Evolutionary conservation across 2,329 filamentous ascomycete genomes (phyloP).

Genomic region (Scortechinia acanthostroma): DNA sequence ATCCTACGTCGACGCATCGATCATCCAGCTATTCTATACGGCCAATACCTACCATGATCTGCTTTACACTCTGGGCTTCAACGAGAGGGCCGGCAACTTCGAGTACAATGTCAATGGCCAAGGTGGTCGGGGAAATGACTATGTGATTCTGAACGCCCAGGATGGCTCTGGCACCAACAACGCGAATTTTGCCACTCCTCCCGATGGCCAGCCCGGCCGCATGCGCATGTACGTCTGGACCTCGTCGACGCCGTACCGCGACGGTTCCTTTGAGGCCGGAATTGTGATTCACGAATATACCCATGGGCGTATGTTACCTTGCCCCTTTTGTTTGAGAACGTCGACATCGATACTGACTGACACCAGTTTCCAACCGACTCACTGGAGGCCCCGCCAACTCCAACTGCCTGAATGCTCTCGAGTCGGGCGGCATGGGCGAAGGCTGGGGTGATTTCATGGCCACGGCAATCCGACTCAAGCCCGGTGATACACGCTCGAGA

Average conservation of each 20-base stretch:
- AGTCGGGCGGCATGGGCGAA: slow-evolving; percentile 39
- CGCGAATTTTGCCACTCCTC: slow-evolving; percentile 46
- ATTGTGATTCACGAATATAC: slow-evolving; percentile 35
- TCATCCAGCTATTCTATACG: slow-evolving; percentile 54
- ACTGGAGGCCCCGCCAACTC: slow-evolving; percentile 48
- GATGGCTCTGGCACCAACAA: slow-evolving; percentile 47
- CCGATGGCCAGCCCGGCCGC: slow-evolving; percentile 37
- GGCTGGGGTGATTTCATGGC: slow-evolving; percentile 41
- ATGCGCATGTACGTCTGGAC: slow-evolving; percentile 49
- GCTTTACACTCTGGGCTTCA: slow-evolving; percentile 47
- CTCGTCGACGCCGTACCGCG: slow-evolving; percentile 18
- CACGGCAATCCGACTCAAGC: slow-evolving; percentile 34
- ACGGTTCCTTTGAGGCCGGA: slow-evolving; percentile 30
- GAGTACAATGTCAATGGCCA: slow-evolving; percentile 44
- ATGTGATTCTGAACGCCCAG: slow-evolving; percentile 46
- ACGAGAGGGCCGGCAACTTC: slow-evolving; percentile 51
- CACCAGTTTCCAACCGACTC: slow-evolving; percentile 41
- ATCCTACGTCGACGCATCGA: slow-evolving; percentile 41
- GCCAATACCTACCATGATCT: slow-evolving; percentile 52
- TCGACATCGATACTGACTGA: no score
- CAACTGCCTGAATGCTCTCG: slow-evolving; percentile 29
- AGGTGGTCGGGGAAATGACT: slow-evolving; percentile 41
- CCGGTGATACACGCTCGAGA: slow-evolving; percentile 29
- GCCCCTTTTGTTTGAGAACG: slow-evolving; percentile 17
- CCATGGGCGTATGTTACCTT: slow-evolving; percentile 34